phyloP scores from a whole-genome alignment of 208 protist species.

The Dictyostelium gargantuum region DNA sequence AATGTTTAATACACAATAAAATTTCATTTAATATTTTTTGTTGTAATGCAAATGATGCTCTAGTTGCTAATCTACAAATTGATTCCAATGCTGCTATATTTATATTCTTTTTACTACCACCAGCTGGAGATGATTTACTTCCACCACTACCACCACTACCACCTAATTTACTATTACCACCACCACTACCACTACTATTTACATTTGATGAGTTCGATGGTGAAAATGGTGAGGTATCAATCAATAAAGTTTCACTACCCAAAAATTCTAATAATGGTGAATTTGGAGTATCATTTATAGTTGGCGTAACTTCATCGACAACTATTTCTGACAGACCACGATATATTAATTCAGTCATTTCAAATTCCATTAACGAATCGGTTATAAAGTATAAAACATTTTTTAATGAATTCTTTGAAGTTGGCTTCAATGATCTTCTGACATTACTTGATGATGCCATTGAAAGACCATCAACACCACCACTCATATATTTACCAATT shows the following conservation, averaged over 20 bases:
- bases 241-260: background rate
- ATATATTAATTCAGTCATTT: constrained; percentile 45
- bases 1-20: constrained; percentile 12
- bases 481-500: constrained; percentile 45
- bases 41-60: background rate
- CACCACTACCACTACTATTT: background rate
- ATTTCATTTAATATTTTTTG: constrained; percentile 56
- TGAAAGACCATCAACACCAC: background rate
- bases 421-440: background rate
- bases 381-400: background rate
- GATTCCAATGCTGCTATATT: background rate
- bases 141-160: background rate
- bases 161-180: background rate
- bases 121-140: background rate
- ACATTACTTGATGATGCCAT: background rate
- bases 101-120: background rate
- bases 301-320: background rate
- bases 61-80: background rate
- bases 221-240: background rate
- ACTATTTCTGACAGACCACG: constrained; percentile 1
- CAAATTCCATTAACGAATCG: constrained; percentile 3
- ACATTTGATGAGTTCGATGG: background rate
- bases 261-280: constrained; percentile 36
- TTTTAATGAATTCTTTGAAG: background rate
- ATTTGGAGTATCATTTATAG: background rate